These are phyloP conservation scores for Talaromyces sp. DNA, from an alignment of 2,329 filamentous ascomycete genomes.

Conservation along the genomic window DNA sequence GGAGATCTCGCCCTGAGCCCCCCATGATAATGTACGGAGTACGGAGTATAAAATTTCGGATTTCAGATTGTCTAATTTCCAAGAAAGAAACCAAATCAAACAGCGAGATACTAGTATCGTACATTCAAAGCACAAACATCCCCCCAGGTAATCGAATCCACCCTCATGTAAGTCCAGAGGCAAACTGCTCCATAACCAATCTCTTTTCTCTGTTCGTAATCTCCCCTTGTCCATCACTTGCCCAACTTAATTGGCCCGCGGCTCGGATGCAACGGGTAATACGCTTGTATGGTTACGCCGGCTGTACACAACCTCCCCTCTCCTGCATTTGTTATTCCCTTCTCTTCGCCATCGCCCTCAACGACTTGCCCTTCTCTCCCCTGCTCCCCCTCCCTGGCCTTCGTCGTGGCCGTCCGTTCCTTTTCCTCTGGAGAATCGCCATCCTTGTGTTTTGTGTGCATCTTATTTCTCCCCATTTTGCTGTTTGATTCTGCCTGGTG, in stretches of 20 bases:
- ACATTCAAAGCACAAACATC: no score
- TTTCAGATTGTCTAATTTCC: neutral
- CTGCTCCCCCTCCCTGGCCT: constrained; percentile 20
- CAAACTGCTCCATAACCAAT: neutral
- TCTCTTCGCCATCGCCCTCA: constrained; percentile 14
- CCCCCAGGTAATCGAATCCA: no score
- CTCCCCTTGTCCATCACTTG: neutral
- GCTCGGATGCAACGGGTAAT: constrained; percentile 9
- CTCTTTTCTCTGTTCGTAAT: constrained; percentile 1
- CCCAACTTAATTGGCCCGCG: constrained; percentile 1
- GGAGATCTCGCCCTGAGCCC: constrained; percentile 6
- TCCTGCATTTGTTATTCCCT: constrained; percentile 14
- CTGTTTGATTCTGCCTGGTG: constrained; percentile 26
- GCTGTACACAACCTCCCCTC: constrained; percentile 4
- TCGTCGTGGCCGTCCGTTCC: constrained; percentile 33
- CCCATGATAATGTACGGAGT: no score
- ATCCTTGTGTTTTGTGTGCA: neutral
- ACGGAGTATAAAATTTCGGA: no score
- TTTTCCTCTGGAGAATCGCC: constrained; percentile 8
- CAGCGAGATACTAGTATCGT: no score
- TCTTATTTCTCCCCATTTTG: neutral
- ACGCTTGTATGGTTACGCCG: constrained; percentile 5
- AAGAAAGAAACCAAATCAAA: no score
- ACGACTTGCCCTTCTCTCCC: constrained; percentile 16
- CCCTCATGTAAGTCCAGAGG: neutral